Evolutionary conservation across 2,329 filamentous ascomycete genomes (phyloP), one percentile per base, ranked within the genome.

Genomic region (Colletotrichum karsti): DNA sequence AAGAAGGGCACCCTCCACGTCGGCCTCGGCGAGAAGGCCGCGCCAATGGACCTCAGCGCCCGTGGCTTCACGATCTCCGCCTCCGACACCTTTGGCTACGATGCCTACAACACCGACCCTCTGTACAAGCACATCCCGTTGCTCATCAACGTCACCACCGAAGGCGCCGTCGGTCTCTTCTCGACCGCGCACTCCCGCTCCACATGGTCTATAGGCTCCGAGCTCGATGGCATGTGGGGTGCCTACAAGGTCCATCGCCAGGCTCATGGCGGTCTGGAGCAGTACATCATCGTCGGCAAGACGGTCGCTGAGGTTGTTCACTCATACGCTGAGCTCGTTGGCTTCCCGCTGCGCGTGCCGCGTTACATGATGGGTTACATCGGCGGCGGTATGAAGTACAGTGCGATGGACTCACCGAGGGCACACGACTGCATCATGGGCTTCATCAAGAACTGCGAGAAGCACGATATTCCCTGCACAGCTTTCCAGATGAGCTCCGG

Each of bases 221-320:
- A 93, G 76, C 91, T 93, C 78, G 92, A 94, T 73, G 91, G 91
- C 28, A 86, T 93, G 79, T 93, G 91, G 90, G 91, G 91, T 1
- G 87, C 87, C 64, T 93, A 89, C 85, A 93, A 93, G 76, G 90
- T 92, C 20, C 92, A 92, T 73, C 86, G 91, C 7, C 91, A 93
- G 77, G 90, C 92, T 67, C 87, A 91, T 70, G 91, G 92, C 22
- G 92, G 92, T 0, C 81, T 93, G 0, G 91, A 93, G 74, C 87
- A 93, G 78, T 93, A 93, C 71, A 81, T 90, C 22, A 87, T 93
- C 53, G 83, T 92, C 1, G 91, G 91, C 12, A 84, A 84, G 72
- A 93, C 89, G 0, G 79, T 93, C 4, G 84, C 87, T 67, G 91
- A 93, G 2, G 86, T 93, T 1, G 89, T 93, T 0, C 82, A 80